Base-by-base conservation (phyloP, 345 rosid genomes). In the Rhodomyrtus tomentosa region DNA sequence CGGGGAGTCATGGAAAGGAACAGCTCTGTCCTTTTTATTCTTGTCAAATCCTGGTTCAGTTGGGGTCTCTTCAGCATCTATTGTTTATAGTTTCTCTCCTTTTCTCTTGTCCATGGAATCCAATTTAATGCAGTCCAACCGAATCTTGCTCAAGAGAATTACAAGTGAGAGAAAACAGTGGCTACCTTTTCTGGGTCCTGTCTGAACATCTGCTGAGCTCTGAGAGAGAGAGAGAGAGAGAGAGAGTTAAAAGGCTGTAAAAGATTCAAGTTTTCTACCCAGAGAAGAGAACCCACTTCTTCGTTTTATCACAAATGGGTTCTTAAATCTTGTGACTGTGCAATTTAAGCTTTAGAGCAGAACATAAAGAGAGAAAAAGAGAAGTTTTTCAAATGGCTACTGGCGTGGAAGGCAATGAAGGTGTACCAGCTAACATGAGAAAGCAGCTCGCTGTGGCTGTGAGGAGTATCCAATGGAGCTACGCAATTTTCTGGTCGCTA, bases 381-480 rank as follows among this genome's bases (percentile, higher is more conserved):
- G 42, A n/a, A 72, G 83, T 87, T 52, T 36, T 80, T 58, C 84
- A 84, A 88, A 95, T 93, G 95, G 95, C 90, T 86, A 86, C 81
- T 89, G 84, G 81, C 72, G 89, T 68, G 58, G 89, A 84, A 49
- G 87, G 73, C 80, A 90, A 90, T 83, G 89, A 84, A 84, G 86
- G 68, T 45, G 90, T 85, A 79, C 88, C 85, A 20, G 90, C 90
- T 72, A 90, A 88, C 84, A 84, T 95, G 84, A 93, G 91, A 83
- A 93, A 92, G 88, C 91, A 89, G 91, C 98, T 96, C 86, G 95
- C 96, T 81, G 89, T 95, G 73, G 94, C 93, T 88, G 95, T 96
- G 45, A 92, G 93, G 92, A 96, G 95, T 84, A 91, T 94, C 82
- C 94, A 93, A 79, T 96, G 98, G 99, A 96, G 95, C 92, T 95